These are phyloP conservation scores for Collybia sp. DNA, from an alignment of 768 basidiomycete genomes.

Conservation along the genomic window DNA sequence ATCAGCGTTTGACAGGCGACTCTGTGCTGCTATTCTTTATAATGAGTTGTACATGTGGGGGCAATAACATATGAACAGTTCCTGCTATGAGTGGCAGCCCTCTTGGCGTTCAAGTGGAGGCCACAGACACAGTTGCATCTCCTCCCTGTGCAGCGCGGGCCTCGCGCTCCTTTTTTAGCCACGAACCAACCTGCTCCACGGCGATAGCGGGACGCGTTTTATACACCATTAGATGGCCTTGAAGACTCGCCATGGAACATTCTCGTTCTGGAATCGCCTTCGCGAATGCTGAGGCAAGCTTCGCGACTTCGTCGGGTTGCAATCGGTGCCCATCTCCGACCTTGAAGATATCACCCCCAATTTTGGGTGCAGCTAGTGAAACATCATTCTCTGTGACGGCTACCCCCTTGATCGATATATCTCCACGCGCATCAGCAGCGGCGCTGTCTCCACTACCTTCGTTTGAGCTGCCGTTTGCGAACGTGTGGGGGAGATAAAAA, in stretches of 20 bases:
- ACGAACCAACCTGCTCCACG: conserved; percentile 28
- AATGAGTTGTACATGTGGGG: no score
- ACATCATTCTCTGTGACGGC: neutral
- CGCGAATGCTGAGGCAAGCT: conserved; percentile 49
- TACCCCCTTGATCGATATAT: conserved; percentile 5
- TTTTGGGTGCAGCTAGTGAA: neutral
- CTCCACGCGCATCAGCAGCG: conserved; percentile 15
- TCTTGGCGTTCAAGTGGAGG: no score
- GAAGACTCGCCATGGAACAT: conserved; percentile 33
- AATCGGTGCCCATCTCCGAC: conserved; percentile 25
- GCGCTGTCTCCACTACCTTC: conserved; percentile 12
- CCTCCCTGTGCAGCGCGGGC: conserved; percentile 10
- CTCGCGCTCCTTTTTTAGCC: conserved; percentile 37
- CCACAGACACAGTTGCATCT: neutral
- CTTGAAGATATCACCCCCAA: conserved; percentile 19
- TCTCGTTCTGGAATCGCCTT: conserved; percentile 32
- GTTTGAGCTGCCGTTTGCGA: conserved; percentile 9
- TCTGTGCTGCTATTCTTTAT: no score
- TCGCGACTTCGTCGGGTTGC: conserved; percentile 23
- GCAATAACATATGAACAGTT: no score
- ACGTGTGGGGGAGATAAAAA: conserved; percentile 44
- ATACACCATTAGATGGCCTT: conserved; percentile 52
- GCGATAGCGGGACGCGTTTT: conserved; percentile 54
- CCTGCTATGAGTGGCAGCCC: no score
- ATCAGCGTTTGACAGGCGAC: no score